These are phyloP conservation scores for Dalechampia spathulata DNA, from an alignment of 441 rosid species.

Conservation along the genomic window DNA sequence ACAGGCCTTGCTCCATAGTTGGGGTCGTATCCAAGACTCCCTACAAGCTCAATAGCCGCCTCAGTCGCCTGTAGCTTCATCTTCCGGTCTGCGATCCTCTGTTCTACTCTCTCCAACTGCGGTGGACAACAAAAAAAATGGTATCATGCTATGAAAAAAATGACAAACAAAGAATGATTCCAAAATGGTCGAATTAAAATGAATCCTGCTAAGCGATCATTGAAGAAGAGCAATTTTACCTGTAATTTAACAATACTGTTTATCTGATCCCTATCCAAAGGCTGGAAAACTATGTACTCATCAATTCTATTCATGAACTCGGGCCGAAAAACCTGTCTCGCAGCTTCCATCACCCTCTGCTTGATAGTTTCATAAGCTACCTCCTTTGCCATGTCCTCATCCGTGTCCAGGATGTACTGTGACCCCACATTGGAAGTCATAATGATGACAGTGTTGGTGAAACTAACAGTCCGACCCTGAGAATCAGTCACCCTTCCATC, in stretches of 20 bases:
- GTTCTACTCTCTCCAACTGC: slow-evolving; percentile 92
- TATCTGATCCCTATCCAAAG: slow-evolving; percentile 77
- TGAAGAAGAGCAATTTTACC: slow-evolving; percentile 36
- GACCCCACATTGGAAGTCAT: slow-evolving; percentile 99
- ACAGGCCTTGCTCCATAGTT: slow-evolving; percentile 98
- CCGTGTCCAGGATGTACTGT: slow-evolving; percentile 65
- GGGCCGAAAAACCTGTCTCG: slow-evolving; percentile 86
- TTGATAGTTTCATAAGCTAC: slow-evolving; percentile 70
- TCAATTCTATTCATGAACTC: slow-evolving; percentile 98
- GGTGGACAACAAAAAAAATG: slow-evolving; percentile 12
- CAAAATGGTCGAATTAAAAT: not conserved
- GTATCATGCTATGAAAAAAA: not conserved
- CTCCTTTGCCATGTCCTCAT: slow-evolving; percentile 52
- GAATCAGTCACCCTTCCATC: slow-evolving; percentile 98
- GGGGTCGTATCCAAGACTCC: slow-evolving; percentile 87
- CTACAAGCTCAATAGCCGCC: slow-evolving; percentile 73
- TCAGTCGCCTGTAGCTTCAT: slow-evolving; percentile 66
- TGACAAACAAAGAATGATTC: not conserved
- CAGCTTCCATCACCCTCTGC: slow-evolving; percentile 87
- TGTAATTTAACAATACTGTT: slow-evolving; percentile 77
- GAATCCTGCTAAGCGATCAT: not conserved
- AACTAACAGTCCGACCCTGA: slow-evolving; percentile 89
- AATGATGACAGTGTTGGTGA: slow-evolving; percentile 85
- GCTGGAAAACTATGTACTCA: slow-evolving; percentile 97
- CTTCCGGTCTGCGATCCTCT: slow-evolving; percentile 81